A percentile compares a stretch with the other conserved stretches of the same genome.
Conservation (phyloP, 1,284 basidiomycete genomes). For the Coniferiporia weirii region DNA sequence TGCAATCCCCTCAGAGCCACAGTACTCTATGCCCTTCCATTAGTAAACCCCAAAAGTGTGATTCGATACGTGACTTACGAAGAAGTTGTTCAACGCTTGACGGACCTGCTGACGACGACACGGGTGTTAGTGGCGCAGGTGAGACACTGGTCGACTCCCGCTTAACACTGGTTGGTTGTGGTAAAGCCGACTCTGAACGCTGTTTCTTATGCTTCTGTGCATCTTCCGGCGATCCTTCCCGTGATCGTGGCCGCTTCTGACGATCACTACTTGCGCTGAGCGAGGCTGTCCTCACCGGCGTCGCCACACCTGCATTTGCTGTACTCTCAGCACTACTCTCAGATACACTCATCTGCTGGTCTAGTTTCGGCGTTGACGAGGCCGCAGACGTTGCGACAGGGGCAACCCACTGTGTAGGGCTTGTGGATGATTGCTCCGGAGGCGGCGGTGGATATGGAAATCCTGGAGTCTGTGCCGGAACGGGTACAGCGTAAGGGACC, state of each 20-base stretch:
- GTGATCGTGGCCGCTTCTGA: constrained; percentile 11
- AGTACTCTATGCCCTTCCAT: constrained; percentile 29
- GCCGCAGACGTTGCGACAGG: neutral
- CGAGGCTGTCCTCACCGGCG: constrained; percentile 8
- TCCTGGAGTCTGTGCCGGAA: neutral
- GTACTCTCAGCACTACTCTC: neutral
- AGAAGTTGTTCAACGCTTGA: constrained; percentile 6
- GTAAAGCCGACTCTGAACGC: constrained; percentile 10
- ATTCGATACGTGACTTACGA: neutral
- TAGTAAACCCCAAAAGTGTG: neutral
- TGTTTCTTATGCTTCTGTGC: constrained; percentile 14
- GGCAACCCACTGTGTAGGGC: neutral
- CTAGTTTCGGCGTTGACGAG: neutral
- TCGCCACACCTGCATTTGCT: neutral
- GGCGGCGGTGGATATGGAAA: constrained; percentile 2
- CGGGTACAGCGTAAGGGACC: constrained; percentile 5
- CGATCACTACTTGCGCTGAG: constrained; percentile 10
- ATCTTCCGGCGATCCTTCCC: constrained; percentile 10
- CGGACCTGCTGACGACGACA: neutral
- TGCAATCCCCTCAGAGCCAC: constrained; percentile 22
- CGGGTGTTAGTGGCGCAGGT: neutral
- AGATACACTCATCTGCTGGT: neutral
- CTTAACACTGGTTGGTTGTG: neutral
- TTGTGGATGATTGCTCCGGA: neutral
- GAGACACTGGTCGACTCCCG: neutral